A percentile compares a stretch with the other conserved stretches of the same genome.
phyloP scores from a whole-genome alignment of 1,284 basidiomycete genomes.

The Puccinia coronata region DNA sequence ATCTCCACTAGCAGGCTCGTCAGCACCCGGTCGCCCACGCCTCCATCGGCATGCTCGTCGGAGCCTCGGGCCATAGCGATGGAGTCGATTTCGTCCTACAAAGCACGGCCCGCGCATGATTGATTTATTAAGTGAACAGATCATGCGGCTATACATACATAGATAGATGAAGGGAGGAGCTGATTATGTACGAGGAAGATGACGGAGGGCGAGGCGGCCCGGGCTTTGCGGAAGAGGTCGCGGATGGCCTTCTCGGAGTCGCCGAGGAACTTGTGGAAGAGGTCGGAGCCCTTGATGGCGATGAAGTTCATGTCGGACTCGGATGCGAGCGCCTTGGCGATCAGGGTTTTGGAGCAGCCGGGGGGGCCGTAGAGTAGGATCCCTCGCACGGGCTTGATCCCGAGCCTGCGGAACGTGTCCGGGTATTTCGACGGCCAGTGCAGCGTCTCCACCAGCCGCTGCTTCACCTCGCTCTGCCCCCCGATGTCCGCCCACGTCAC shows the following conservation, averaged over 20 bases:
- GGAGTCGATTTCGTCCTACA: conserved; percentile 94
- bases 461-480: conserved; percentile 76
- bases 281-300: conserved; percentile 97
- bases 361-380: conserved; percentile 94
- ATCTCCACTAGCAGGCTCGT: conserved; percentile 95
- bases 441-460: conserved; percentile 79
- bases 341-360: conserved; percentile 93
- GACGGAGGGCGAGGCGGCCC: conserved; percentile 88
- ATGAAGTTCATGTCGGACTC: conserved; percentile 96
- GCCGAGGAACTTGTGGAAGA: conserved; percentile 93
- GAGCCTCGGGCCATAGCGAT: conserved; percentile 72
- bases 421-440: conserved; percentile 92
- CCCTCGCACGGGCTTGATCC: conserved; percentile 83
- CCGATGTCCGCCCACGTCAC: conserved; percentile 87
- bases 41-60: conserved; percentile 64
- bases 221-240: conserved; percentile 92
- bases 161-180: not conserved
- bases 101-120: no score
- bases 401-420: conserved; percentile 80
- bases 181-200: conserved; percentile 79
- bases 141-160: not conserved
- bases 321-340: conserved; percentile 88
- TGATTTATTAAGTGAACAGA: no score
- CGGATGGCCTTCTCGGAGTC: conserved; percentile 93
- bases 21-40: conserved; percentile 80